Evolutionary conservation across 2,329 filamentous ascomycete genomes (phyloP), one percentile per base, ranked within the genome.

Genomic region (Ramularia endophylla): DNA sequence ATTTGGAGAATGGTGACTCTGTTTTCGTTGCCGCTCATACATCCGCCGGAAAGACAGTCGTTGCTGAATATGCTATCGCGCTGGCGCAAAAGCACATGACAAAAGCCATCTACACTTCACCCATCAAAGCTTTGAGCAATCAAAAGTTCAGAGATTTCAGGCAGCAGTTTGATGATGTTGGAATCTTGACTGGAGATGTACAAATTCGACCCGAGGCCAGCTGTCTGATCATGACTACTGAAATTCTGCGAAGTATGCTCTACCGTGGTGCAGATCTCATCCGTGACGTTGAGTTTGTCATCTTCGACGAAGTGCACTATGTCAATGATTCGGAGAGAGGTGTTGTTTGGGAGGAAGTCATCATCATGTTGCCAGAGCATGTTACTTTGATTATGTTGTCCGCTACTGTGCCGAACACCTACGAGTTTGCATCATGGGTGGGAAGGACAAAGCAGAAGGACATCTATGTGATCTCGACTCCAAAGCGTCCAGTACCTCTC

Each of bases 301-400:
- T 98, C 36, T 98, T 98, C 49, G 92, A 98, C 57, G 92, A 98
- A 65, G 92, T 98, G 2, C 92, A 98, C 66, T 98, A 98, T 61
- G 90, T 98, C 51, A 98, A 97, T 60, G 92, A 98, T 62, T 76
- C 85, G 18, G 92, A 97, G 63, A 79, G 92, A 66, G 92, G 92
- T 58, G 92, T 98, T 5, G 92, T 98, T 0, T 98, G 92, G 92
- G 92, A 98, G 65, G 92, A 98, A 65, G 92, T 98, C 56, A 98
- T 98, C 59, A 98, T 98, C 58, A 97, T 98, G 92, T 74, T 98
- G 41, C 92, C 92, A 0, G 89, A 95, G 61, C 92, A 98, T 66
- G 87, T 98, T 28, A 94, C 92, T 2, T 75, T 98, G 16, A 98
- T 98, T 53, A 71, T 97, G 2, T 75, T 98, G 3, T 98, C 92